phyloP scores from a whole-genome alignment of 768 basidiomycete genomes.

The Galerina marginata region DNA sequence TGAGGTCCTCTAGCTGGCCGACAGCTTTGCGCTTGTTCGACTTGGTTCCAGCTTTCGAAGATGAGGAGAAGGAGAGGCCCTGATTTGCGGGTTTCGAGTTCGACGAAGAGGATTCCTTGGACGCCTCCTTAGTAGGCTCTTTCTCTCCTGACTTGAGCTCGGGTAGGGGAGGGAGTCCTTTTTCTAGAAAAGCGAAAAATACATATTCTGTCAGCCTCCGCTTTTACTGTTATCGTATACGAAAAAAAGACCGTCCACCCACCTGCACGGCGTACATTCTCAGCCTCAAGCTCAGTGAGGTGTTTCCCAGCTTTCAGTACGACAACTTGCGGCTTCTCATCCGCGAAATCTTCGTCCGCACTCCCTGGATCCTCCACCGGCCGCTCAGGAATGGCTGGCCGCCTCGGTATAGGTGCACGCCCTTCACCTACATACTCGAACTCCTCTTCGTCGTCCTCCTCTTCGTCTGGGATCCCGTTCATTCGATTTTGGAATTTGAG shows the following conservation, averaged over 20 bases:
- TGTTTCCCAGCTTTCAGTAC: constrained; percentile 91
- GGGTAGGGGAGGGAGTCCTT: constrained; percentile 62
- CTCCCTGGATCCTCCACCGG: constrained; percentile 74
- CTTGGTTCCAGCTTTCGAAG: constrained; percentile 35
- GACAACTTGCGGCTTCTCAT: constrained; percentile 89
- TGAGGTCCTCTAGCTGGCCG: constrained; percentile 37
- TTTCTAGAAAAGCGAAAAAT: constrained; percentile 44
- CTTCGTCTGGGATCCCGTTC: constrained; percentile 57
- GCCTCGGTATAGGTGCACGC: constrained; percentile 73
- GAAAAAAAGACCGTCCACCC: constrained; percentile 14
- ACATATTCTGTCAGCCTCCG: constrained; percentile 5
- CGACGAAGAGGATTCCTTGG: constrained; percentile 24
- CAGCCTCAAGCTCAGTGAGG: constrained; percentile 75
- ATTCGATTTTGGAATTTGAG: constrained; percentile 68
- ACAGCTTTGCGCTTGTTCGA: constrained; percentile 48
- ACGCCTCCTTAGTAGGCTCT: constrained; percentile 26
- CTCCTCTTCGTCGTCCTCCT: constrained; percentile 49
- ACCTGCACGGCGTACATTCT: constrained; percentile 81
- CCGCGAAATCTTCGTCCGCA: constrained; percentile 67
- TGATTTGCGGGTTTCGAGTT: constrained; percentile 22
- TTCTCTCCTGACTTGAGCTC: constrained; percentile 30
- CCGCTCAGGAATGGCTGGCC: constrained; percentile 74
- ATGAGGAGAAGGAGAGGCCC: constrained; percentile 52
- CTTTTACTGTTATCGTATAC: constrained; percentile 1
- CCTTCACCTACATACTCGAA: constrained; percentile 73